Evolutionary conservation across 1,284 basidiomycete genomes (phyloP), one percentile per base, ranked within the genome.

Genomic region (Ustilago curta): DNA sequence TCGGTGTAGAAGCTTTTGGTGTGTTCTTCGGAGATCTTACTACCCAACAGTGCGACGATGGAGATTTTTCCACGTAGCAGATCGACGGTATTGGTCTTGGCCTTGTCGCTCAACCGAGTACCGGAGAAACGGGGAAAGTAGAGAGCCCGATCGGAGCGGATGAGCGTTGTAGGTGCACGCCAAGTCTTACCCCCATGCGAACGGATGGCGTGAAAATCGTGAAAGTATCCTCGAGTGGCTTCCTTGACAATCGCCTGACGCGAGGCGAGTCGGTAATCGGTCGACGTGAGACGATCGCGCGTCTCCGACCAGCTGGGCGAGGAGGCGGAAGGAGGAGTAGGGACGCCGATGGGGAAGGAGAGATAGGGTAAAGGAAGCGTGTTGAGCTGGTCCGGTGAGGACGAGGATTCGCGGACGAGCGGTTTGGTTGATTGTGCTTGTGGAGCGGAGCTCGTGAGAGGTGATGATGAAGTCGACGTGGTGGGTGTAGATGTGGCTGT

Each of bases 71-170:
- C 92, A 37, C 87, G 87, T 58, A 92, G 90, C 77, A 97, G 86
- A 23, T 90, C 88, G 0, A 93, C 92, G 1, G 95, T 97, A 83
- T 94, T 90, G 21, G 88, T 88, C 58, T 88, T 89, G 14, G 85
- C 82, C n/a, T 88, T 86, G 54, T 88, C 87, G 71, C 92, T 84
- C 3, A 89, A 78, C 21, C 90, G 88, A 47, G 89, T 91, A 0
- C 97, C 96, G 2, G 86, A 85, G n/a, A 99, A 89, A 77, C 96
- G 90, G 1, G 96, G 96, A 62, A 98, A 92, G 86, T 93, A 98
- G 1, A 94, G 86, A 8, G 96, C 62, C 23, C 81, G 74, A 16
- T 83, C 81, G n/a, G 74, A 48, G 11, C 69, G 68, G 78, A 98
- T 94, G 70, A 97, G 88, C 12, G 93, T 93, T 25, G 88, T 90